Evolutionary conservation across 805 yeast species (phyloP).

Genomic region (Saccharomycopsis amapae): DNA sequence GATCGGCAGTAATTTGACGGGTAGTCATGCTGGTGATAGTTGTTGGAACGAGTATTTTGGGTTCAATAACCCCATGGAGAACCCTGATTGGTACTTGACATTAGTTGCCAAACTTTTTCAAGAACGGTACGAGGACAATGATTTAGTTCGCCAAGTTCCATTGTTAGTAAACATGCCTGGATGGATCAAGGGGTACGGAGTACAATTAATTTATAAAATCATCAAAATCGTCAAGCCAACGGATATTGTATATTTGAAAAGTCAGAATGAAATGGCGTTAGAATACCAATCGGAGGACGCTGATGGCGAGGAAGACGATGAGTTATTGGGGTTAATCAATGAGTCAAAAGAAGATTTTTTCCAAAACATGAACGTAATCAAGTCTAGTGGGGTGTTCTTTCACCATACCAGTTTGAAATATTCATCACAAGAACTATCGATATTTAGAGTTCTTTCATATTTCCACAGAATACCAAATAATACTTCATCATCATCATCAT

Average conservation of each 20-base stretch:
- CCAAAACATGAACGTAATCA: neutral
- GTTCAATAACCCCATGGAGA: slow-evolving; percentile 31
- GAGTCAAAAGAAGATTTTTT: neutral
- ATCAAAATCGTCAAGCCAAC: slow-evolving; percentile 29
- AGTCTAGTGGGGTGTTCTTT: slow-evolving; percentile 2
- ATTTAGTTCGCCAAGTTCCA: slow-evolving; percentile 22
- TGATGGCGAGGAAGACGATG: slow-evolving; percentile 5
- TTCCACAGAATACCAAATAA: slow-evolving; percentile 11
- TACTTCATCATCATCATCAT: slow-evolving; percentile 1
- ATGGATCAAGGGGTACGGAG: slow-evolving; percentile 40
- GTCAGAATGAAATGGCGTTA: no score
- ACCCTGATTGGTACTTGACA: slow-evolving; percentile 29
- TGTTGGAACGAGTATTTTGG: slow-evolving; percentile 31
- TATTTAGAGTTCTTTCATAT: slow-evolving; percentile 13
- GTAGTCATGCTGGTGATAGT: neutral
- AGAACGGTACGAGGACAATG: slow-evolving; percentile 17
- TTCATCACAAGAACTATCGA: slow-evolving; percentile 16
- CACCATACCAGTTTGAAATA: slow-evolving; percentile 5
- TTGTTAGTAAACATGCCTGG: slow-evolving; percentile 34
- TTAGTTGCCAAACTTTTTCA: slow-evolving; percentile 26
- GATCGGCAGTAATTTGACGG: slow-evolving; percentile 24
- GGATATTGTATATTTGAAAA: slow-evolving; percentile 28
- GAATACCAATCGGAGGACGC: neutral
- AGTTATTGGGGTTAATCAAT: neutral
- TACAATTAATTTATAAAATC: slow-evolving; percentile 31